Evolutionary conservation across 2,329 filamentous ascomycete species (phyloP).

Genomic region (Sclerotiophoma versabilis): DNA sequence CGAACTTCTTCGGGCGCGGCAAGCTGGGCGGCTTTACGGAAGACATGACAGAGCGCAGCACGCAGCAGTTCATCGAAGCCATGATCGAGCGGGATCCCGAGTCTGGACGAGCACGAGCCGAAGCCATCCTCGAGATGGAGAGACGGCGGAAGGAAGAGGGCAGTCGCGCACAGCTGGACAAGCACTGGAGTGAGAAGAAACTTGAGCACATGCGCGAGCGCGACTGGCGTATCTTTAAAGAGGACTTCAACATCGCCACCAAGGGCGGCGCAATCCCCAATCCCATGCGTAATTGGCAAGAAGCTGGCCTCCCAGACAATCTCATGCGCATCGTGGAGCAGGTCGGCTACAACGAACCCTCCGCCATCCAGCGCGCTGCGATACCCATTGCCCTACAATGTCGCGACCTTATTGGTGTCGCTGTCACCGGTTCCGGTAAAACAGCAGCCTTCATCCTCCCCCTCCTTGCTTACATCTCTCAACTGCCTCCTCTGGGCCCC

Average conservation of each 20-base stretch:
- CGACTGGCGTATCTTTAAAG: conserved; percentile 99
- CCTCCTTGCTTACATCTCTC: conserved; percentile 90
- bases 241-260: conserved; percentile 95
- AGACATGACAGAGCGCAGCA: conserved; percentile 60
- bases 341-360: conserved; percentile 91
- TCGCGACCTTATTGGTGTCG: conserved; percentile 96
- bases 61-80: conserved; percentile 68
- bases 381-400: conserved; percentile 94
- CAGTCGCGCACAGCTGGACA: conserved; percentile 77
- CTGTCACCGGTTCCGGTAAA: conserved; percentile 97
- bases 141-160: conserved; percentile 76
- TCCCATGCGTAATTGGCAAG: conserved; percentile 93
- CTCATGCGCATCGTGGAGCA: conserved; percentile 81
- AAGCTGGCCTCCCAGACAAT: conserved; percentile 79
- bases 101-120: conserved; percentile 76
- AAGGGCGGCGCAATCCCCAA: conserved; percentile 93
- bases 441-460: conserved; percentile 94
- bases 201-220: conserved; percentile 94
- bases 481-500: conserved; percentile 84
- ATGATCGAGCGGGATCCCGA: conserved; percentile 78
- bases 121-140: conserved; percentile 85
- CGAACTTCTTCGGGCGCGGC: conserved; percentile 74
- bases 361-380: conserved; percentile 89
- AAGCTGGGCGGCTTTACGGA: conserved; percentile 72
- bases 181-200: conserved; percentile 95